Conservation (phyloP, 345 rosid species). For the Ceriops decandra region DNA sequence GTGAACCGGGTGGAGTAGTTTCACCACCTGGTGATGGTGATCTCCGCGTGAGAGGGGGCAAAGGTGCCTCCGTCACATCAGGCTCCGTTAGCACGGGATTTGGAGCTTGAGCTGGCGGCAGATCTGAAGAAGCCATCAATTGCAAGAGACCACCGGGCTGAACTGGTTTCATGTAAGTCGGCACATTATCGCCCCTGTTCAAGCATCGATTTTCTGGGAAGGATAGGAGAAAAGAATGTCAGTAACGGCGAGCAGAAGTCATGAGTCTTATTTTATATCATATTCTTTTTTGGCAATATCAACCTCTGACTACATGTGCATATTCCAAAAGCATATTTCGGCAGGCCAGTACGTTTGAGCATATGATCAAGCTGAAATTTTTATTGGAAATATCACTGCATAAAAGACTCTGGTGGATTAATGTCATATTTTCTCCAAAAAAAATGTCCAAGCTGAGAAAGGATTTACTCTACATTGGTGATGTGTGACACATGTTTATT, state of each 20-base stretch:
- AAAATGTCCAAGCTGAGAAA: neutral
- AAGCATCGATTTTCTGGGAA: conserved; percentile 64
- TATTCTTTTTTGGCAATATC: neutral
- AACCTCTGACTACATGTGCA: neutral
- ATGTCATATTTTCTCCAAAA: no score
- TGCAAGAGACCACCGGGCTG: conserved; percentile 42
- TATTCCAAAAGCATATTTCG: neutral
- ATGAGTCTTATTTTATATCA: neutral
- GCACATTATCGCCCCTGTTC: conserved; percentile 11
- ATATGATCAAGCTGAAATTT: neutral
- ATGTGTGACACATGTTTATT: neutral
- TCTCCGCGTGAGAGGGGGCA: conserved; percentile 38
- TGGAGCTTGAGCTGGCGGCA: conserved; percentile 73
- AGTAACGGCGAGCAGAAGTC: neutral
- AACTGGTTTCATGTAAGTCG: conserved; percentile 53
- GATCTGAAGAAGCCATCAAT: conserved; percentile 7
- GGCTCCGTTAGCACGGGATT: conserved; percentile 45
- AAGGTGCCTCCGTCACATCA: conserved; percentile 62
- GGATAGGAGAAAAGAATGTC: neutral
- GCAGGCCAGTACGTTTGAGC: neutral
- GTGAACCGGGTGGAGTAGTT: conserved; percentile 28
- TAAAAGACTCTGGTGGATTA: no score
- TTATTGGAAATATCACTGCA: neutral
- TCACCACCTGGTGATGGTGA: conserved; percentile 19
- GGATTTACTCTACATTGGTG: neutral